Evolutionary conservation across 225 moss, liverwort and hornwort genomes (phyloP).

Genomic region (Bryum argenteum): DNA sequence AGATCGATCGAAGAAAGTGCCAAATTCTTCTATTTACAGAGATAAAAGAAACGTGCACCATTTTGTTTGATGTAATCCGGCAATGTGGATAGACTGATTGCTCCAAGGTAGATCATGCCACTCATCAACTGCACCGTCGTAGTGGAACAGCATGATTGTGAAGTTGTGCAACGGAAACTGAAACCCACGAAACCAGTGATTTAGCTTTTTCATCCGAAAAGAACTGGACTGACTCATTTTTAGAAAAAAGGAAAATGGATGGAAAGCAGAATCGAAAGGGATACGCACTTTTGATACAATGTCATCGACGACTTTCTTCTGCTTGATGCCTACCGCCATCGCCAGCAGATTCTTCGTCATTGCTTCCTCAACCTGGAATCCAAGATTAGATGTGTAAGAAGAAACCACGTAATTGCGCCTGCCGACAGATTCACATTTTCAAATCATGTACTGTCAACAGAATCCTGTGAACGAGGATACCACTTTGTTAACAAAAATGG

Average conservation of each 20-base stretch:
- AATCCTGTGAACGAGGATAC: too few relatives aligned
- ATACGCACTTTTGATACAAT: constrained; percentile 67
- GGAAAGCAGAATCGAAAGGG: neutral
- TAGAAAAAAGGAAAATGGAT: neutral
- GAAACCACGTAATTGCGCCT: neutral
- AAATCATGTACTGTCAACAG: too few relatives aligned
- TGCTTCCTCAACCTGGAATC: constrained; percentile 39
- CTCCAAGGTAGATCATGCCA: constrained; percentile 63
- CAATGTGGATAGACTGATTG: constrained; percentile 50
- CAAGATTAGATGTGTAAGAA: neutral
- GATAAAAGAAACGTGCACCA: constrained; percentile 35
- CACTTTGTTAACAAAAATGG: too few relatives aligned
- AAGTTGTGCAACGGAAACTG: constrained; percentile 62
- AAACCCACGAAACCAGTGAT: neutral
- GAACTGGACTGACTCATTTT: too few relatives aligned
- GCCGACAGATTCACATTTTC: too few relatives aligned
- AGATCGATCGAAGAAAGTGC: neutral
- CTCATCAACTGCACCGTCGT: constrained; percentile 59
- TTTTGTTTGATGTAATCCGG: constrained; percentile 60
- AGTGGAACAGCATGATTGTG: constrained; percentile 65
- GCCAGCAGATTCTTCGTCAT: constrained; percentile 72
- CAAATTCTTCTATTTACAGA: neutral
- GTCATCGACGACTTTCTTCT: constrained; percentile 66
- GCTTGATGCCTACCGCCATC: constrained; percentile 88
- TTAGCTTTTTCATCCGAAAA: neutral